These are phyloP conservation scores for Chenopodium quinoa DNA, from an alignment of 148 eudicot species.

Conservation along the genomic window DNA sequence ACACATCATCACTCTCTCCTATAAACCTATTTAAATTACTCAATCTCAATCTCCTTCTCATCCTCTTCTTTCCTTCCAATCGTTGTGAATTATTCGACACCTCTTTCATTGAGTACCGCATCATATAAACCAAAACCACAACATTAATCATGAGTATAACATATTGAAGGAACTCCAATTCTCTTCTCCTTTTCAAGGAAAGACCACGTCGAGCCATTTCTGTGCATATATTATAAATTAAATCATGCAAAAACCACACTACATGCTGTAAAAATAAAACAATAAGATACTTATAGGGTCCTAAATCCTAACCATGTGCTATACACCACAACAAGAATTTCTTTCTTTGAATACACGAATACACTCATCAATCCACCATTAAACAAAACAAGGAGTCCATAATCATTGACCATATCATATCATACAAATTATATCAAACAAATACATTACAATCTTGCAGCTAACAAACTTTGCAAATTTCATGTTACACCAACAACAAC, in stretches of 20 bases:
- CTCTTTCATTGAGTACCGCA: constrained; percentile 6
- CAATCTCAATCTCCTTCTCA: constrained; percentile 11
- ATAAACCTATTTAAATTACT: constrained; percentile 19
- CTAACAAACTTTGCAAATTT: neutral
- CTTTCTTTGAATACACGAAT: neutral
- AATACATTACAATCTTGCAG: no score
- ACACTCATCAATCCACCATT: neutral
- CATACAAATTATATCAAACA: no score
- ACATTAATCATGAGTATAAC: constrained; percentile 8
- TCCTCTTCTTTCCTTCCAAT: constrained; percentile 1
- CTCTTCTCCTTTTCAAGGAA: constrained; percentile 16
- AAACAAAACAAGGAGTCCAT: no score
- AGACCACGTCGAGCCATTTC: constrained; percentile 20
- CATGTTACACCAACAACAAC: neutral
- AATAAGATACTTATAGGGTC: no score
- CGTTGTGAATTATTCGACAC: neutral
- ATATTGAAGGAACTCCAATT: constrained; percentile 2
- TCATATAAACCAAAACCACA: neutral
- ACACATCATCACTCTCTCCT: constrained; percentile 13
- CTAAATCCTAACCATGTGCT: no score
- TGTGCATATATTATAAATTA: neutral
- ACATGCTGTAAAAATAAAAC: neutral
- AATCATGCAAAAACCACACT: neutral
- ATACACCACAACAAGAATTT: neutral
- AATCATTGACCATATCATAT: no score